These are phyloP conservation scores for Luzula sylvatica DNA, from an alignment of 176 grass and related monocot genomes.

Conservation along the genomic window DNA sequence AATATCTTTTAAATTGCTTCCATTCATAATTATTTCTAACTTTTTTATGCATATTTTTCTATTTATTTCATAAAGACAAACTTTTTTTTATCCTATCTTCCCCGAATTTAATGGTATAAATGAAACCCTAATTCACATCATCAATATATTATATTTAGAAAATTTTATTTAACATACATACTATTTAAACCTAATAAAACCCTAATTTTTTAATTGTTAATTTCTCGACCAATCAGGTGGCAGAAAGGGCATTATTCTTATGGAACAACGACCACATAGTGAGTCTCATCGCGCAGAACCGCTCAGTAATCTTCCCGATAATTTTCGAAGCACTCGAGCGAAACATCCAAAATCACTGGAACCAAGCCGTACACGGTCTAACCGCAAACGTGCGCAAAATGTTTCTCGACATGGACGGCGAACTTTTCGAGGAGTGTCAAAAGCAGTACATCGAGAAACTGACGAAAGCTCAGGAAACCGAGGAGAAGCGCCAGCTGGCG, in stretches of 20 bases:
- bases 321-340: conserved; percentile 95
- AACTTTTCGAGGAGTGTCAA: conserved; percentile 85
- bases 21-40: background rate
- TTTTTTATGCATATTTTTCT: conserved; percentile 8
- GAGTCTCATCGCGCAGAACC: conserved; percentile 86
- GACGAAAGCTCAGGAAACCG: conserved; percentile 54
- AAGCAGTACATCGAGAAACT: conserved; percentile 63
- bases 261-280: conserved; percentile 98
- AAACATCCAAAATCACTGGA: conserved; percentile 88
- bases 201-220: no score
- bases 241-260: conserved; percentile 79
- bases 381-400: conserved; percentile 90
- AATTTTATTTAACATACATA: background rate
- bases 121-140: no score
- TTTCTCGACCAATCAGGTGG: conserved; percentile 30
- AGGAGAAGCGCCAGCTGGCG: conserved; percentile 54
- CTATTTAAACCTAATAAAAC: no score
- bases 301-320: conserved; percentile 74
- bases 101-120: no score
- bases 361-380: conserved; percentile 85
- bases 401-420: conserved; percentile 97
- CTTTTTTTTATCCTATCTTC: no score
- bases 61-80: no score
- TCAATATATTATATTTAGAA: no score
- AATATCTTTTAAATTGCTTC: background rate